These are phyloP conservation scores for Patellifolia procumbens DNA, from an alignment of 179 eudicot species.

Conservation along the genomic window DNA sequence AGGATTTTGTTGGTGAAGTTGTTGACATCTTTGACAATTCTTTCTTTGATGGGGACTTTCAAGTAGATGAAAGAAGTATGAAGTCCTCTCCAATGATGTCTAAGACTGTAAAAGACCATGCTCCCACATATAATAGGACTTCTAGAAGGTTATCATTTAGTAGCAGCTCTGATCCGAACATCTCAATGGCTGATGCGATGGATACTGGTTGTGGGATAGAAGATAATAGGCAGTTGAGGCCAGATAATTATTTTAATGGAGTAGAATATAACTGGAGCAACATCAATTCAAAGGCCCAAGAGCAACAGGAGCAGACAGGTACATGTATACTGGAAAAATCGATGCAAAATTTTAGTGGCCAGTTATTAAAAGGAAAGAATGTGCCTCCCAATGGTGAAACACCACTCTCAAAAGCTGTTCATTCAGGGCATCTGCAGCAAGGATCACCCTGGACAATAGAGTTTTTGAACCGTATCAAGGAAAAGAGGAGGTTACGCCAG, in stretches of 20 bases:
- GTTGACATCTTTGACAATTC: slow-evolving; percentile 50
- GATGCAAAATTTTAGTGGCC: slow-evolving; percentile 27
- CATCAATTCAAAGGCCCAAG: slow-evolving; percentile 29
- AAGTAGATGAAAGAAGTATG: slow-evolving; percentile 28
- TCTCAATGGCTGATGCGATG: slow-evolving; percentile 45
- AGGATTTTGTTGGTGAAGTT: slow-evolving; percentile 67
- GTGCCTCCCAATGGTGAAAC: slow-evolving; percentile 46
- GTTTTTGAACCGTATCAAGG: slow-evolving; percentile 83
- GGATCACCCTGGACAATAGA: slow-evolving; percentile 98
- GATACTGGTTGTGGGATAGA: slow-evolving; percentile 36
- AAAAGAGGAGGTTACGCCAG: slow-evolving; percentile 66
- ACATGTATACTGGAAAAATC: slow-evolving; percentile 36
- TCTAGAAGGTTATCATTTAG: slow-evolving; percentile 52
- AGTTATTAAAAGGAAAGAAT: slow-evolving; percentile 37
- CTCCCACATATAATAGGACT: slow-evolving; percentile 38
- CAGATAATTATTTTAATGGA: slow-evolving; percentile 31
- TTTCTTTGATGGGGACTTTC: slow-evolving; percentile 33
- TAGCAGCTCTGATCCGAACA: slow-evolving; percentile 42
- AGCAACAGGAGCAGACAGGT: slow-evolving; percentile 27
- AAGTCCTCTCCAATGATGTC: slow-evolving; percentile 33
- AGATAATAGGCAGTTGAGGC: slow-evolving; percentile 37
- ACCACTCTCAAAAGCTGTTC: slow-evolving; percentile 68
- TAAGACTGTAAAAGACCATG: slow-evolving; percentile 38
- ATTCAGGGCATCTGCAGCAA: slow-evolving; percentile 49
- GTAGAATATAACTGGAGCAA: slow-evolving; percentile 30